phyloP scores from a whole-genome alignment of 2,329 filamentous ascomycete species.

The Calonectria honghensis region DNA sequence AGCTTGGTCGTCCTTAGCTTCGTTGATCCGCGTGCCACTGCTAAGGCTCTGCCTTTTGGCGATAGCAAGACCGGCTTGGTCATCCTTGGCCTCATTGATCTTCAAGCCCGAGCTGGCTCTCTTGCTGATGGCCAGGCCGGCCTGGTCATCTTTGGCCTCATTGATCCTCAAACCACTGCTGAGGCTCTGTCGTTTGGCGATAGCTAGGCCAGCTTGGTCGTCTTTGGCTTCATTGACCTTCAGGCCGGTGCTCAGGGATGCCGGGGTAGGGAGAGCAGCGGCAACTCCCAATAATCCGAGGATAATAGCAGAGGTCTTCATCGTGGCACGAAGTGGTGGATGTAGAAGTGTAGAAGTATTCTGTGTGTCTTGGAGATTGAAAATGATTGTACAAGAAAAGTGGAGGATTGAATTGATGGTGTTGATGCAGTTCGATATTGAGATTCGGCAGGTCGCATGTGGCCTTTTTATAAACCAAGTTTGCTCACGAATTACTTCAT shows the following conservation, averaged over 20 bases:
- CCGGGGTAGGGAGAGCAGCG: not conserved
- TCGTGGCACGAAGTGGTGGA: not conserved
- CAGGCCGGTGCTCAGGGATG: not conserved
- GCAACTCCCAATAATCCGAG: not conserved
- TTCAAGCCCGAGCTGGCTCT: not conserved
- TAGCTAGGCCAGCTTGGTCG: not conserved
- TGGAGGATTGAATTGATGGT: not conserved
- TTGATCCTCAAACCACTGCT: not conserved
- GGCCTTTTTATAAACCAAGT: not conserved
- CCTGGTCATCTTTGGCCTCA: not conserved
- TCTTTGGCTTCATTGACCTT: not conserved
- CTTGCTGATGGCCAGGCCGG: not conserved
- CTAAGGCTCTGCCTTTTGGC: not conserved
- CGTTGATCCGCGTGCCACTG: not conserved
- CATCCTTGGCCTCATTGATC: not conserved
- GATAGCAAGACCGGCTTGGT: not conserved
- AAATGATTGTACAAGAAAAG: not conserved
- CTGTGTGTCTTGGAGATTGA: not conserved
- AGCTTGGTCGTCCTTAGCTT: not conserved
- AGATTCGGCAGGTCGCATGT: not conserved
- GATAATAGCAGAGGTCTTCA: not conserved
- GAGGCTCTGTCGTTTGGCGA: not conserved
- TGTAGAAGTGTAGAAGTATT: not conserved
- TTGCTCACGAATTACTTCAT: not conserved
- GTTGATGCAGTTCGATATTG: not conserved